phyloP scores from a whole-genome alignment of 768 basidiomycete species.

The Nidularia pulvinata region DNA sequence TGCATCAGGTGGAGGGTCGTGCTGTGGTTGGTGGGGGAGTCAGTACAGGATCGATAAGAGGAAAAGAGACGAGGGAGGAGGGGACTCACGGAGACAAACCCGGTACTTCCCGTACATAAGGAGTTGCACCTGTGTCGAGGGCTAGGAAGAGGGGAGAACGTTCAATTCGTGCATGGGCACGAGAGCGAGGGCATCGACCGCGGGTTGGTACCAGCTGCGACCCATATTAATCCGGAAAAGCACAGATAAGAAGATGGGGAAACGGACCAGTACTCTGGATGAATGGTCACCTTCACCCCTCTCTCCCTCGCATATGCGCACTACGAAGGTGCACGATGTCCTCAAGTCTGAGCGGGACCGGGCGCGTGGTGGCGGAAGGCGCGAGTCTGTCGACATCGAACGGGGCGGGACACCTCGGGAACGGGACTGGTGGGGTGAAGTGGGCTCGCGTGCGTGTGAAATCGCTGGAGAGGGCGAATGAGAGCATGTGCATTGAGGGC shows the following conservation, averaged over 20 bases:
- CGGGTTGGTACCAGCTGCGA: constrained; percentile 71
- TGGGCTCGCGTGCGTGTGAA: constrained; percentile 43
- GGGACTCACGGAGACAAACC: constrained; percentile 69
- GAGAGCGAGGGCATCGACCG: constrained; percentile 78
- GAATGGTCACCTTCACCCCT: constrained; percentile 73
- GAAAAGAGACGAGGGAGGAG: neutral
- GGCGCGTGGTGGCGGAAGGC: neutral
- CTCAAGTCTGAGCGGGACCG: constrained; percentile 34
- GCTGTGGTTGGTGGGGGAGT: constrained; percentile 26
- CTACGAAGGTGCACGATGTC: constrained; percentile 66
- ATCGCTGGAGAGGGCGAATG: constrained; percentile 56
- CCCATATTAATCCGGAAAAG: constrained; percentile 3
- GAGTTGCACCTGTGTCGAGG: constrained; percentile 40
- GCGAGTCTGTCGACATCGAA: constrained; percentile 52
- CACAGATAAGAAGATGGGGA: neutral
- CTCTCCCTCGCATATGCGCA: constrained; percentile 61
- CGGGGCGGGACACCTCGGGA: constrained; percentile 66
- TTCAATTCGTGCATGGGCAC: constrained; percentile 85
- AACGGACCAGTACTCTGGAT: constrained; percentile 77
- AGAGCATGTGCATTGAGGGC: constrained; percentile 64
- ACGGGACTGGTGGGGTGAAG: constrained; percentile 40
- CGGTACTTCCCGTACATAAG: constrained; percentile 88
- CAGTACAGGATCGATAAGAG: neutral
- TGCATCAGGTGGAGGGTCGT: constrained; percentile 66
- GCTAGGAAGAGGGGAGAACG: constrained; percentile 17